phyloP scores from a whole-genome alignment of 257 asterid species.

The Jacaranda copaia region DNA sequence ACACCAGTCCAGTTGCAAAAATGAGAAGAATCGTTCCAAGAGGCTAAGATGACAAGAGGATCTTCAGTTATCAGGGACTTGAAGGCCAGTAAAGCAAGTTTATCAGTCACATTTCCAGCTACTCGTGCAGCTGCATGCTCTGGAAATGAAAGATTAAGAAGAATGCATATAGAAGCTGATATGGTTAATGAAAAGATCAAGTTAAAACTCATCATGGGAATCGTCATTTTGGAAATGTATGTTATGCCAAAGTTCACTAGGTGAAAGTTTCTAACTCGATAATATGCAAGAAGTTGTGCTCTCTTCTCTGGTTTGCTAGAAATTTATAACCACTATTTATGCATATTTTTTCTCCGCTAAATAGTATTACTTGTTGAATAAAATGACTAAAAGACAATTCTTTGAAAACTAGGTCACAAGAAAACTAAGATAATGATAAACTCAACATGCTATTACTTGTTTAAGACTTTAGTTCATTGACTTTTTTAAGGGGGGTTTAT shows the following conservation, averaged over 20 bases:
- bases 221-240: constrained; percentile 35
- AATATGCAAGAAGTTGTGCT: not conserved
- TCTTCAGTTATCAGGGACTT: constrained; percentile 53
- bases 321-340: constrained; percentile 7
- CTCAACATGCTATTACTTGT: not conserved
- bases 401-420: not conserved
- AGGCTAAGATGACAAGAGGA: constrained; percentile 40
- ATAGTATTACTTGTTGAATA: too few species aligned
- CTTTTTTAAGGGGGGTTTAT: not conserved
- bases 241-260: not conserved
- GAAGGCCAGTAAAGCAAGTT: constrained; percentile 53
- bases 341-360: too few species aligned
- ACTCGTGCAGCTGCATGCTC: constrained; percentile 37
- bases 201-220: constrained; percentile 23
- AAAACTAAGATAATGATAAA: not conserved
- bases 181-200: constrained; percentile 29
- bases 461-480: not conserved
- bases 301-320: not conserved
- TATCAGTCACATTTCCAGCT: constrained; percentile 46
- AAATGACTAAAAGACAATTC: too few species aligned
- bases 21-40: constrained; percentile 48
- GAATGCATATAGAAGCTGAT: constrained; percentile 27
- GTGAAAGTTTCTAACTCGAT: not conserved
- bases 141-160: constrained; percentile 38
- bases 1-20: constrained; percentile 63